Evolutionary conservation across 225 moss, liverwort and hornwort genomes (phyloP), one percentile per base, ranked within the genome.

Genomic region (Physcomitrium patens): DNA sequence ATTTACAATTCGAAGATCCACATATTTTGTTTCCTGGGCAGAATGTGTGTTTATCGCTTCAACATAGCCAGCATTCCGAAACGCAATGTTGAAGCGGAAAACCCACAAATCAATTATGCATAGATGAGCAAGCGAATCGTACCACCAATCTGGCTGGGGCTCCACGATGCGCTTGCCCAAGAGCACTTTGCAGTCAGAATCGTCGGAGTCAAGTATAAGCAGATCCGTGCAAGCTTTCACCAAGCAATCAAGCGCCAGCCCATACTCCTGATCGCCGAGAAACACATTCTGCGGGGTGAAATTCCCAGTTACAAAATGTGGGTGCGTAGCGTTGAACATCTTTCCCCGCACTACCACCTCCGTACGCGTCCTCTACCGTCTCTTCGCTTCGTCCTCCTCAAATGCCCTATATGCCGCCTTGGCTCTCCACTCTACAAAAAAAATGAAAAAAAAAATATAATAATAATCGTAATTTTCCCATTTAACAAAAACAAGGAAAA

Each of bases 141-240:
- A 93, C 96, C 96, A 96, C 96, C 96, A 96, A 80, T 96, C 96
- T 49, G 91, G 91, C 83, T 93, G 93, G 53, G 95, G 93, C 56
- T 96, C 96, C 61, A 96, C 96, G 66, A 93, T 88, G 72, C 93
- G 91, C 81, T 87, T 93, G 54, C 93, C 96, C 28, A 96, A 74
- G 46, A 93, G 82, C 31, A 96, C 77, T 59, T 83, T 89, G 77
- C 91, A 89, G 47, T 91, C 76, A 22, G 77, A 70, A 11, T 79
- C 78, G 65, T 96, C 90, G 65, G 84, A 89, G 70, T 93, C 89
- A 60, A 89, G 82, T 17, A 93, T 77, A 76, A 96, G 93, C 47
- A 96, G 89, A 61, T 96, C 95, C 23, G 95, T 93, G 81, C 95
- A 96, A 44, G 88, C 91, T 73, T 93, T 96, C 58, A 96, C 95